Conservation (phyloP, 2,329 filamentous ascomycete genomes). For the Metarhizium brunneum region DNA sequence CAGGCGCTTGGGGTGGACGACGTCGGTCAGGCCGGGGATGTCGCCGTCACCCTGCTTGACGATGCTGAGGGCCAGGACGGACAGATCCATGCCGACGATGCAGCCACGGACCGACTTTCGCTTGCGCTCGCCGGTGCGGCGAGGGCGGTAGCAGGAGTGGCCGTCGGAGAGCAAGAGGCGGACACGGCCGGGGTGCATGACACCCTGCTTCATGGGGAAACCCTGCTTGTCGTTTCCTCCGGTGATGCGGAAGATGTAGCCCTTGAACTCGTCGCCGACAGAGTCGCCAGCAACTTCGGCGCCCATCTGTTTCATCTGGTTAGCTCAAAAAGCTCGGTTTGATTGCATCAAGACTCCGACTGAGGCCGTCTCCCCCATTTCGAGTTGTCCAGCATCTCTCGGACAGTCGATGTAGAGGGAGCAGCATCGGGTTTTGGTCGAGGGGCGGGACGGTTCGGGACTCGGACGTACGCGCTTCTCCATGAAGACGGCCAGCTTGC, state of each 20-base stretch:
- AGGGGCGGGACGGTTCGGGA: neutral
- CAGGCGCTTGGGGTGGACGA: conserved; percentile 97
- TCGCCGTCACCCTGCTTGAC: conserved; percentile 97
- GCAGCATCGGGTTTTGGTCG: no score
- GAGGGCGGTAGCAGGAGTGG: conserved; percentile 98
- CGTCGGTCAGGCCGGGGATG: conserved; percentile 93
- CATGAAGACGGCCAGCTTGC: conserved; percentile 98
- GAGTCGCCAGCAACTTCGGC: conserved; percentile 88
- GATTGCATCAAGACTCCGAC: no score
- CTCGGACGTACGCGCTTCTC: conserved; percentile 75
- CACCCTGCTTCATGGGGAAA: conserved; percentile 99
- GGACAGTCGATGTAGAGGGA: no score
- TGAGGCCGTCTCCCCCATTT: no score
- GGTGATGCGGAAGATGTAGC: conserved; percentile 99
- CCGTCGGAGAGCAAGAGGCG: conserved; percentile 90
- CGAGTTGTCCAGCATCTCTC: no score
- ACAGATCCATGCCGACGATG: conserved; percentile 93
- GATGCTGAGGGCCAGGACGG: conserved; percentile 87
- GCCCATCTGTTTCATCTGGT: conserved; percentile 55
- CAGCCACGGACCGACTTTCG: conserved; percentile 98
- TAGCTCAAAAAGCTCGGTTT: conserved; percentile 15
- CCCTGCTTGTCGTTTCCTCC: conserved; percentile 99
- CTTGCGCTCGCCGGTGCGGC: conserved; percentile 98
- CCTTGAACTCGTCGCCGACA: conserved; percentile 99
- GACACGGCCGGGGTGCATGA: conserved; percentile 98